Evolutionary conservation across 768 basidiomycete species (phyloP).

Genomic region (Daedaleopsis sinensis): DNA sequence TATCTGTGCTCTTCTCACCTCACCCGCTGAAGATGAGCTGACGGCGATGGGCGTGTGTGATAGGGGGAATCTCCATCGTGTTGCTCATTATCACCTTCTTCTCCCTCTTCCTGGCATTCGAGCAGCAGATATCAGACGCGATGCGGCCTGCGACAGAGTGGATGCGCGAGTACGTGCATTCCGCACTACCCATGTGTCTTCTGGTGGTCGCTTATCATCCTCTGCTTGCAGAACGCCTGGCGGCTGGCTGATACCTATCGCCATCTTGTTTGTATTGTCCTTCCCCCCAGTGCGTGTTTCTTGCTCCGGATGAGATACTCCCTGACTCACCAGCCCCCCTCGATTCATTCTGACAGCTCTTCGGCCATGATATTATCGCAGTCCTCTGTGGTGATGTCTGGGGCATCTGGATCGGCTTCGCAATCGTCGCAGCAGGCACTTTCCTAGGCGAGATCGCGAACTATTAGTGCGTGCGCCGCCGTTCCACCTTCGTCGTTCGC

Average conservation of each 20-base stretch:
- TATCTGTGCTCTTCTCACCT: neutral
- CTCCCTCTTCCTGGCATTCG: slow-evolving; percentile 42
- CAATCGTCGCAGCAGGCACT: slow-evolving; percentile 80
- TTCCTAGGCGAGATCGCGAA: slow-evolving; percentile 83
- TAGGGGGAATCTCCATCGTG: neutral
- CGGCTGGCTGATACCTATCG: slow-evolving; percentile 47
- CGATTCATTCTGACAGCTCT: slow-evolving; percentile 49
- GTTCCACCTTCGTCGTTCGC: neutral
- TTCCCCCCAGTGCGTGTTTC: slow-evolving; percentile 37
- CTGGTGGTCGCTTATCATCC: neutral
- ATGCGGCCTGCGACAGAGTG: slow-evolving; percentile 64
- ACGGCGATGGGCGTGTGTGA: neutral
- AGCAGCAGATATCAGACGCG: slow-evolving; percentile 62
- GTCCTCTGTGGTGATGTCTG: slow-evolving; percentile 88
- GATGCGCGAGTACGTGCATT: slow-evolving; percentile 53
- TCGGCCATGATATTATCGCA: slow-evolving; percentile 91
- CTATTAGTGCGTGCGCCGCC: slow-evolving; percentile 65
- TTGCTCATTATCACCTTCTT: slow-evolving; percentile 31
- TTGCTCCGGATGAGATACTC: neutral
- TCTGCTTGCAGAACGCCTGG: slow-evolving; percentile 18
- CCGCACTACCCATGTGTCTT: neutral
- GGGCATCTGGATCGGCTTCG: slow-evolving; percentile 87
- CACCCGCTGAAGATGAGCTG: neutral
- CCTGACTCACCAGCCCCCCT: neutral
- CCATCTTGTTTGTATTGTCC: slow-evolving; percentile 43